Evolutionary conservation across 192 early-diverging fungal species (phyloP), one percentile per base, ranked within the genome.

Genomic region (Thamnidium elegans): DNA sequence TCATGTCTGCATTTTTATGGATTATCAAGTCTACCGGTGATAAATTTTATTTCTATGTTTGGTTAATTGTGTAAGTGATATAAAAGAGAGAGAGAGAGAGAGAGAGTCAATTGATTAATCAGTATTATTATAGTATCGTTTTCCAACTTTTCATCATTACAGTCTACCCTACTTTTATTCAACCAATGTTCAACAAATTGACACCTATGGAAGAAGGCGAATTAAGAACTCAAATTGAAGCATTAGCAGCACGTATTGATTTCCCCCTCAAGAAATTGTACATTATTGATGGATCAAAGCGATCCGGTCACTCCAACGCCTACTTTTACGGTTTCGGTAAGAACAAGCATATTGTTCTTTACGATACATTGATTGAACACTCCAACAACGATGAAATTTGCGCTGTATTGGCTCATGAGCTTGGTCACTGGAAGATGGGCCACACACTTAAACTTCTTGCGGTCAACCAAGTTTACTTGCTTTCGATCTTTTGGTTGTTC

Each of bases 151-250:
- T 90, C 48, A 73, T 88, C 58, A 87, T 92, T 23, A 82, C 88
- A 10, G 84, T 99, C 55, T 99, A 86, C 71, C 96, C 96, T 15
- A 96, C 95, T 4, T 73, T 95, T 39, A 96, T 99, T 74, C 95
- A 97, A 66, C 96, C 96, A n/a, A 78, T 97, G 61, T 99, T 99
- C 80, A 99, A 97, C 88, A 96, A 91, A 60, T 90, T 95, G 58
- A 89, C 88, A 1, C 88, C 95, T 14, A 81, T 99, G 11, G 82
- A 85, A 4, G 88, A 91, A 13, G 95, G 94, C 43, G 80, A 89
- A 63, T 81, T 99, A 50, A 86, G 89, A 17, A 77, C 66, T 8
- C 84, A 85, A 58, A 96, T 99, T 62, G 90, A 93, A 68, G 85
- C 73, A 0, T 78, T 99, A 62, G 92, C 94, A 5, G 73, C 81